Base-by-base conservation (phyloP, 345 rosid species). In the Syzygium grande region DNA sequence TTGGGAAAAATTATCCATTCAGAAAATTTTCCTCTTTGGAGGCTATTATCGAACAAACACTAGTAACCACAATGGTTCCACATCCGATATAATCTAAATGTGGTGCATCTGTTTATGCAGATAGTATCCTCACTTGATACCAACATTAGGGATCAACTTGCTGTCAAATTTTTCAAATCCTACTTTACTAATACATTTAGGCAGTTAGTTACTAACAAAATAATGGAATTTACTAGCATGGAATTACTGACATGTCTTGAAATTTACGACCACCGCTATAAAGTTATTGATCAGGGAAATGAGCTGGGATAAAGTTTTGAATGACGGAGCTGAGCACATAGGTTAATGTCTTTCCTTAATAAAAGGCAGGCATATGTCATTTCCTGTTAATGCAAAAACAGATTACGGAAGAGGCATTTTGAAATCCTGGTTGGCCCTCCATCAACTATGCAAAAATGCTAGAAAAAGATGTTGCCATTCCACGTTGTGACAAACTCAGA, bases 221-320 rank as follows among this genome's bases (percentile, higher is more conserved):
- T 73, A 73, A 73, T 73, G 49, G 83, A 73, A 73, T 19, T 10
- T 19, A 73, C 27, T 21, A 19, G 38, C 27, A 38, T 38, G 8
- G 49, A 73, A 21, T 1, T 17, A 38, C 19, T 5, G 14, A 73
- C 4, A 19, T 23, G 4, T 19, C 15, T 4, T 2, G 38, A 73
- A 73, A 73, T 19, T 38, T 11, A 38, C 7, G 1, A 5, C 1
- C 8, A 10, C 2, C 11, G 1, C 4, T 0, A 7, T 73, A 73
- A 73, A 19, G 10, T 73, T 34, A 73, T 21, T 3, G 7, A 73
- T 34, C 0, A 9, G 25, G 25, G 13, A 17, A 73, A 73, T 34
- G 19, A 68, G 7, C 19, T 34, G 80, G 25, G 49, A 38, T 14
- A 38, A 38, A 0, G 43, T 73, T 38, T 19, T 38, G 49, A 38